Conservation (phyloP, 2,329 filamentous ascomycete species). For the Paraconiothyrium sp. region DNA sequence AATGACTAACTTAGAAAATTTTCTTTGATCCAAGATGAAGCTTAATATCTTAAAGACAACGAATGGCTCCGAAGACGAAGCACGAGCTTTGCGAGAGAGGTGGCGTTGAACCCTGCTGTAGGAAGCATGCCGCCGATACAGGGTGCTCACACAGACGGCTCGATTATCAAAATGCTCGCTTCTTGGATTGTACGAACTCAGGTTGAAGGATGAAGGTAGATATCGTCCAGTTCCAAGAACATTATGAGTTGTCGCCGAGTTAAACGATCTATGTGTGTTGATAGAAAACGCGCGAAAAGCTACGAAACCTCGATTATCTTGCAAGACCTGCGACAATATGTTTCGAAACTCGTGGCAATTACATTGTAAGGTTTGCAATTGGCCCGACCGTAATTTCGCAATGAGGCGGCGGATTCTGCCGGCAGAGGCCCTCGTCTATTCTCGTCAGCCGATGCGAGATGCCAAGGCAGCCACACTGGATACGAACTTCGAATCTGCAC, state of each 20-base stretch:
- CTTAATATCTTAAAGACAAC: slow-evolving; percentile 22
- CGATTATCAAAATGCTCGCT: not conserved
- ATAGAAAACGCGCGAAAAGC: not conserved
- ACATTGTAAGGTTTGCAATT: slow-evolving; percentile 11
- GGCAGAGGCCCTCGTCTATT: slow-evolving; percentile 33
- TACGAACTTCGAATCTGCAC: slow-evolving; percentile 22
- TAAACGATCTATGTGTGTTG: not conserved
- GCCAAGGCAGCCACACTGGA: slow-evolving; percentile 6
- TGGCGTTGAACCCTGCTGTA: slow-evolving; percentile 16
- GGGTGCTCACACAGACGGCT: not conserved
- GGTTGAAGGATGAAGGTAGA: not conserved
- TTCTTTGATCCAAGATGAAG: slow-evolving; percentile 21
- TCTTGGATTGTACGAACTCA: not conserved
- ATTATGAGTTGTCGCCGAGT: not conserved
- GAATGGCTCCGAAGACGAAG: slow-evolving; percentile 16
- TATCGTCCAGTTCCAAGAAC: too few species aligned
- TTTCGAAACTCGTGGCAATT: not conserved
- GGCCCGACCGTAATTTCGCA: slow-evolving; percentile 19
- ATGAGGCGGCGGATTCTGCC: slow-evolving; percentile 32
- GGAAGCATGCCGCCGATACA: slow-evolving; percentile 19
- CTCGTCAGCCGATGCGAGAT: slow-evolving; percentile 19
- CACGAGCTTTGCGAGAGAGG: slow-evolving; percentile 8
- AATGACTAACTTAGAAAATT: slow-evolving; percentile 4
- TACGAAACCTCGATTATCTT: not conserved
- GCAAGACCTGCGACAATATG: not conserved